Percentiles rank a stretch among this genome's conserved stretches.
These are phyloP conservation scores for Pleurotus sapidus DNA, from an alignment of 768 basidiomycete species.

Conservation along the genomic window DNA sequence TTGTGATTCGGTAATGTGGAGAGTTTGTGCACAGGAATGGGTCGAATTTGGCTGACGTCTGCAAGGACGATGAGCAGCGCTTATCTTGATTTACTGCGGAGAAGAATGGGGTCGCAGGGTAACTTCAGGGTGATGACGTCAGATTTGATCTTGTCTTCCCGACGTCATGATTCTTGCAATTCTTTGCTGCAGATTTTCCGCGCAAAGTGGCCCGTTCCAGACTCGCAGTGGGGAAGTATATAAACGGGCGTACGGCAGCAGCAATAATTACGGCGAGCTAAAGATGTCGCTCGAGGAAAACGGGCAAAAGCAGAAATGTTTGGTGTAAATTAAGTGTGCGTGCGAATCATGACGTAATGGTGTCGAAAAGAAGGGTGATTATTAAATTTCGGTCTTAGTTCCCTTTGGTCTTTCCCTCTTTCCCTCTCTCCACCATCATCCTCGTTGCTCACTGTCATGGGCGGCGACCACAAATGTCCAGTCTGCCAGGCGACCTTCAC, in stretches of 20 bases:
- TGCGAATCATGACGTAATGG: slow-evolving; percentile 4
- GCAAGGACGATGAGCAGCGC: no score
- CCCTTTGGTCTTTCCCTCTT: slow-evolving; percentile 1
- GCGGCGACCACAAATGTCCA: slow-evolving; percentile 82
- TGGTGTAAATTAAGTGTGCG: not conserved
- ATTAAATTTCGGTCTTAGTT: slow-evolving; percentile 1
- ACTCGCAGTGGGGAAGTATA: not conserved
- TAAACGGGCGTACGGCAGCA: not conserved
- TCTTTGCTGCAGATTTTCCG: not conserved
- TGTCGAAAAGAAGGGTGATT: not conserved
- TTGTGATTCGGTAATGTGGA: no score
- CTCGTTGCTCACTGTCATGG: slow-evolving; percentile 40
- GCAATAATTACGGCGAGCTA: not conserved
- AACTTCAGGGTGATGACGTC: not conserved
- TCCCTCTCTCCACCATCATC: not conserved
- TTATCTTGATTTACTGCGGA: not conserved
- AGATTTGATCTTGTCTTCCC: not conserved
- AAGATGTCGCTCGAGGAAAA: not conserved
- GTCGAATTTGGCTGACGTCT: no score
- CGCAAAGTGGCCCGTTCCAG: not conserved
- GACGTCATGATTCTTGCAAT: not conserved
- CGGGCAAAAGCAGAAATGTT: not conserved
- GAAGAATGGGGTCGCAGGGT: not conserved
- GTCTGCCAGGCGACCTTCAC: slow-evolving; percentile 88
- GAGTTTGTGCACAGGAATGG: no score